Conservation (phyloP, 2,329 filamentous ascomycete genomes). For the Diaporthe humulicola region DNA sequence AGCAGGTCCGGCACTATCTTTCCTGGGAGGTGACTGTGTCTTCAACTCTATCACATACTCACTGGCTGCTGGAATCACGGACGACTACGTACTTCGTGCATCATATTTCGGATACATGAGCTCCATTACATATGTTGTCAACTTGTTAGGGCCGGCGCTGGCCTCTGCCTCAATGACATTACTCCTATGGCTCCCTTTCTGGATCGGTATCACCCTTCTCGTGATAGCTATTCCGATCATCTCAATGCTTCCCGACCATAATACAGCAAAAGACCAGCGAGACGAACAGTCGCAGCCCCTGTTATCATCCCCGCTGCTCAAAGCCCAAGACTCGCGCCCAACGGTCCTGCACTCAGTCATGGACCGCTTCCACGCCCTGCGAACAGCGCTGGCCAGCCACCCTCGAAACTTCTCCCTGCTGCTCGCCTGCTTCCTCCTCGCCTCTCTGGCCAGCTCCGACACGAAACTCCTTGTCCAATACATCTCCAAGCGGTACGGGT, state of each 20-base stretch:
- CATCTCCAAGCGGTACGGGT: constrained; percentile 62
- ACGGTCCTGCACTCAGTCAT: constrained; percentile 44
- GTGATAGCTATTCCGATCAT: constrained; percentile 51
- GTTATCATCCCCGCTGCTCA: constrained; percentile 54
- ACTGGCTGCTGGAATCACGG: constrained; percentile 58
- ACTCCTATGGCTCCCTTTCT: constrained; percentile 59
- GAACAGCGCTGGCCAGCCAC: constrained; percentile 51
- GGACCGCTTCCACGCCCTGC: constrained; percentile 48
- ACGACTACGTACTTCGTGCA: constrained; percentile 57
- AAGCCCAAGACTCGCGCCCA: constrained; percentile 49
- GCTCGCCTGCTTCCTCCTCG: constrained; percentile 60
- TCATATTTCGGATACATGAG: constrained; percentile 66
- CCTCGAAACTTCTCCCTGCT: constrained; percentile 58
- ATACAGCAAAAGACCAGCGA: constrained; percentile 29
- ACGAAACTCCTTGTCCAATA: constrained; percentile 65
- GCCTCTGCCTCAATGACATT: constrained; percentile 61
- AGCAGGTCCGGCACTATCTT: constrained; percentile 56
- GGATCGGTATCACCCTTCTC: constrained; percentile 54
- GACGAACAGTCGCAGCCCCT: constrained; percentile 55
- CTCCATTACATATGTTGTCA: constrained; percentile 61
- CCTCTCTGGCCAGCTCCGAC: constrained; percentile 63
- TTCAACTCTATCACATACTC: constrained; percentile 64
- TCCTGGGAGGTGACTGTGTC: constrained; percentile 64
- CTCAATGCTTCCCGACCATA: constrained; percentile 45
- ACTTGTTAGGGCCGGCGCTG: constrained; percentile 59